Evolutionary conservation across 441 rosid species (phyloP).

Genomic region (Gossypium gossypioides): DNA sequence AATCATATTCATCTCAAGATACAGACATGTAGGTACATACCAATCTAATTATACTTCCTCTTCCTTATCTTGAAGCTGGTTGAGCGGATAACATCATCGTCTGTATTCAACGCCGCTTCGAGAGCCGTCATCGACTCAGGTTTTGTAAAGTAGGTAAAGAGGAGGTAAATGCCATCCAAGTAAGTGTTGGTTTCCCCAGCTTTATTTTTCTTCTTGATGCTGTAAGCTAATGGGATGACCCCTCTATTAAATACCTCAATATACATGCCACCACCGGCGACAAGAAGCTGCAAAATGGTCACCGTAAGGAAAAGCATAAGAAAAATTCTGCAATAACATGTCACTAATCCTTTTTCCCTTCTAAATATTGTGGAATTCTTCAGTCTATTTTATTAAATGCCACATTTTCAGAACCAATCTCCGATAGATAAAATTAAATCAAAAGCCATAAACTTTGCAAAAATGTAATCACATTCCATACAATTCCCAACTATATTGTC

Average conservation of each 20-base stretch:
- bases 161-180: conserved; percentile 84
- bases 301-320: conserved; percentile 1
- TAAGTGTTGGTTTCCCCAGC: conserved; percentile 77
- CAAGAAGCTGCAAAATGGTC: conserved; percentile 52
- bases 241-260: conserved; percentile 28
- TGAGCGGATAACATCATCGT: conserved; percentile 64
- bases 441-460: not conserved
- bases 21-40: not conserved
- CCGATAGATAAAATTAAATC: not conserved
- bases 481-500: not conserved
- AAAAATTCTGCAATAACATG: not conserved
- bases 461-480: not conserved
- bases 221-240: conserved; percentile 72
- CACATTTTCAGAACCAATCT: not conserved
- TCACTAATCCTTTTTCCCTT: not conserved
- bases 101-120: conserved; percentile 40
- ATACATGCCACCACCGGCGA: conserved; percentile 94
- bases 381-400: not conserved
- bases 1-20: not conserved
- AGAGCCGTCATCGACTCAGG: conserved; percentile 58
- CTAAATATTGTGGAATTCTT: not conserved
- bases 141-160: conserved; percentile 80
- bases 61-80: conserved; percentile 58
- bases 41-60: conserved; percentile 40
- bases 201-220: conserved; percentile 74